Base-by-base conservation (phyloP, 768 basidiomycete genomes). In the Cystofilobasidium capitatum region DNA sequence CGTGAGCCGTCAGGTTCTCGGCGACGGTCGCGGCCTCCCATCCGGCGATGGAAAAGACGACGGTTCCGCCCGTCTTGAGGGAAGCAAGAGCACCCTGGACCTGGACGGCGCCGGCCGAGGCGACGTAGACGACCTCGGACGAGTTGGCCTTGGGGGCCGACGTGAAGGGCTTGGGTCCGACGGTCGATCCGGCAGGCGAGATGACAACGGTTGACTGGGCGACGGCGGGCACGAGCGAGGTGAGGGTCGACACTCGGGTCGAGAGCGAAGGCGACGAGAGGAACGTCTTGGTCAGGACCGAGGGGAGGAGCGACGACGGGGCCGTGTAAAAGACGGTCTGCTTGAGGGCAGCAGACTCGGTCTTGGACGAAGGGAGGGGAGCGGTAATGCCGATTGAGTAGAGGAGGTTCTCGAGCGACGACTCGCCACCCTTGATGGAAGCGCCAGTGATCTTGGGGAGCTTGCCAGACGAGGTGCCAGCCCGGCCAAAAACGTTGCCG, bases 11-110 rank as follows among this genome's bases (percentile, higher is more conserved):
- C 44, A 94, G 80, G 74, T 85, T 91, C 51, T 84, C 79, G 7
- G 81, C 75, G 42, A 96, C 79, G 73, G 98, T 92, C 16, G 84
- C 82, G 33, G 82, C 73, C 3, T 86, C 81, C 91, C 91, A 96
- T 22, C 83, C 77, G 2, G 91, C 85, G 61, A 83, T 77, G 63
- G 94, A 76, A 64, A 98, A 83, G 39, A 96, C 82, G 10, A 85
- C 79, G 0, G 91, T 72, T 51, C 74, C 86, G 9, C 82, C 82
- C 4, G 78, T 76, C 68, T 85, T 86, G 33, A 88, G 85, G 58
- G 85, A 81, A 33, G 83, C 78, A 61, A 96, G 75, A 33, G 92
- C 73, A 12, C 84, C 82, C 73, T 91, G 90, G 0, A 86, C 82
- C 75, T 88, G 91, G 37, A 98, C 80, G 58, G 78, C 81, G 58